phyloP scores from a whole-genome alignment of 495 filamentous ascomycete genomes.

The Penicillium daleae region DNA sequence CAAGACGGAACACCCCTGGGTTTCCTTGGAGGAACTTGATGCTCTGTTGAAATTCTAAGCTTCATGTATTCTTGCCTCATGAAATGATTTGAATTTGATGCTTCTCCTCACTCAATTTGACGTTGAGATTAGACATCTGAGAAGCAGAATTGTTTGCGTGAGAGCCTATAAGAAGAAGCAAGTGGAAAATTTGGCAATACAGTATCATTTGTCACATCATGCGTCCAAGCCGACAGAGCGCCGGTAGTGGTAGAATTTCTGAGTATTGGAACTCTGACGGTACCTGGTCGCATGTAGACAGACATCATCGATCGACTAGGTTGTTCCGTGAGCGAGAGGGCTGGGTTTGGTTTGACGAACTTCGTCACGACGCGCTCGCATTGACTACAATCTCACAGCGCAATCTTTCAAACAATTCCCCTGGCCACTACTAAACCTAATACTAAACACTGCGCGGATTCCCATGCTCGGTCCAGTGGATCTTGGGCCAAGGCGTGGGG shows the following conservation, averaged over 20 bases:
- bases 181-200: background rate
- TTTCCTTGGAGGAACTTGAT: constrained; percentile 1
- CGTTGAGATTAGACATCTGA: background rate
- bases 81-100: background rate
- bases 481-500: too few species aligned
- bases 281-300: background rate
- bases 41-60: constrained; percentile 1
- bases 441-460: too few species aligned
- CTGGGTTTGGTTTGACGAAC: background rate
- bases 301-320: background rate
- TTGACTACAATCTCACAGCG: constrained; percentile 3
- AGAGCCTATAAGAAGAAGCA: background rate
- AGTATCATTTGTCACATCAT: background rate
- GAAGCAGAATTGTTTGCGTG: constrained; percentile 1
- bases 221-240: constrained; percentile 2
- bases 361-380: constrained; percentile 1
- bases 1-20: background rate
- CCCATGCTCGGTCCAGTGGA: too few species aligned
- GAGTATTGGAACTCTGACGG: background rate
- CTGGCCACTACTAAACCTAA: too few species aligned
- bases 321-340: constrained; percentile 2
- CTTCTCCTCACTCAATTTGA: background rate
- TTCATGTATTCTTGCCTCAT: background rate
- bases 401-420: too few species aligned
- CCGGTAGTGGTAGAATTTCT: constrained; percentile 1